Percentiles rank a stretch among this genome's conserved stretches.
These are phyloP conservation scores for Sugiyamaella xylanicola DNA, from an alignment of 1,139 yeast species.

Conservation along the genomic window DNA sequence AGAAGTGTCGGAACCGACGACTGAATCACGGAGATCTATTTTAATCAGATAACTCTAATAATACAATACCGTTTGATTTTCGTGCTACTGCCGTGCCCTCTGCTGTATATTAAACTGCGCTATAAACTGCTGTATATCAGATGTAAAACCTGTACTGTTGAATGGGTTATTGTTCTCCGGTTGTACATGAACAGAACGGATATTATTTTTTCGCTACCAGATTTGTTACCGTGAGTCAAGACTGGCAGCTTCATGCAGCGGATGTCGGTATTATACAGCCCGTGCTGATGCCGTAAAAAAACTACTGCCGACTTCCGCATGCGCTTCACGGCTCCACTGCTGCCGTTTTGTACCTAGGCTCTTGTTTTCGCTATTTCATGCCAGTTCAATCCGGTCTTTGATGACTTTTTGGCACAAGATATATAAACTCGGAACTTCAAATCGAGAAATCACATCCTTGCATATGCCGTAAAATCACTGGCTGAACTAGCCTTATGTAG, in stretches of 20 bases:
- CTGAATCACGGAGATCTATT: conserved; percentile 6
- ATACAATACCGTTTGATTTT: neutral
- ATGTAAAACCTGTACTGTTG: neutral
- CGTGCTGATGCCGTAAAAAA: neutral
- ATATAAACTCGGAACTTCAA: no score
- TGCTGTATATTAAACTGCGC: no score
- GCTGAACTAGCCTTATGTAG: neutral
- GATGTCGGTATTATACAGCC: neutral
- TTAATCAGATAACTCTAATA: neutral
- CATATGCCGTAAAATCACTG: no score
- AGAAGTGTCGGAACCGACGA: no score
- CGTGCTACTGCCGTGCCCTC: neutral
- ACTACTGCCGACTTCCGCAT: no score
- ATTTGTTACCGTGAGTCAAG: neutral
- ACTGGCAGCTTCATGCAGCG: neutral
- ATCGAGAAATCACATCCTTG: no score
- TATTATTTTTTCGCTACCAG: neutral
- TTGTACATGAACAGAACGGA: neutral
- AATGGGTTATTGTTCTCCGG: neutral
- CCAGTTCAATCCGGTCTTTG: no score
- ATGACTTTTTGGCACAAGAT: no score
- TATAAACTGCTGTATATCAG: no score
- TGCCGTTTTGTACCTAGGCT: neutral
- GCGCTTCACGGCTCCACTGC: no score
- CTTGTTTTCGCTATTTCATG: neutral